Percentiles rank a stretch among this genome's conserved stretches.
These are phyloP conservation scores for Xylaria sp. DNA, from an alignment of 2,329 filamentous ascomycete genomes.

Conservation along the genomic window DNA sequence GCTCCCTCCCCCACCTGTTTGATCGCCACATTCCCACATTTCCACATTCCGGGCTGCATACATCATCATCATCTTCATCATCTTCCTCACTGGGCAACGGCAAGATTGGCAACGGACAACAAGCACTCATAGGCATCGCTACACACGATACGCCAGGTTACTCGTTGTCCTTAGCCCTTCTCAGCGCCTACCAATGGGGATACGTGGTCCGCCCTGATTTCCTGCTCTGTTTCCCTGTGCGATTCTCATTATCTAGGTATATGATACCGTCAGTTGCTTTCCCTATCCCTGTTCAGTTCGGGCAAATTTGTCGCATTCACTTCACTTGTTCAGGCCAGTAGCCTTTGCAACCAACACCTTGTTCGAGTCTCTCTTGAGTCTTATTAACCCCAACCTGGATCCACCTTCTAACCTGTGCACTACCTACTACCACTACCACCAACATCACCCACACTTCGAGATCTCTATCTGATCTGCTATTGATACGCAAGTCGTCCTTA, in stretches of 20 bases:
- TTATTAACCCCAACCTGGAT: no score
- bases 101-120: background rate
- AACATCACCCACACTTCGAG: no score
- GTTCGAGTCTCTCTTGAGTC: background rate
- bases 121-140: conserved; percentile 2
- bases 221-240: background rate
- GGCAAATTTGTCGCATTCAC: background rate
- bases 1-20: background rate
- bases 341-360: background rate
- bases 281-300: background rate
- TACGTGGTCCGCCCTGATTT: background rate
- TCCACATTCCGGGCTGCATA: background rate
- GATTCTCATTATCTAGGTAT: background rate
- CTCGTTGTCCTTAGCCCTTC: background rate
- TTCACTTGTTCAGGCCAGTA: background rate
- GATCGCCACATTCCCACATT: background rate
- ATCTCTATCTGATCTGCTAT: no score
- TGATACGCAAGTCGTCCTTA: no score
- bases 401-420: no score
- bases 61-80: background rate
- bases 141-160: background rate
- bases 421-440: no score
- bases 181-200: background rate
- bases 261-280: background rate
- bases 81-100: background rate